Evolutionary conservation across 2,329 filamentous ascomycete genomes (phyloP), one percentile per base, ranked within the genome.

Genomic region (Akanthomyces lecanii): DNA sequence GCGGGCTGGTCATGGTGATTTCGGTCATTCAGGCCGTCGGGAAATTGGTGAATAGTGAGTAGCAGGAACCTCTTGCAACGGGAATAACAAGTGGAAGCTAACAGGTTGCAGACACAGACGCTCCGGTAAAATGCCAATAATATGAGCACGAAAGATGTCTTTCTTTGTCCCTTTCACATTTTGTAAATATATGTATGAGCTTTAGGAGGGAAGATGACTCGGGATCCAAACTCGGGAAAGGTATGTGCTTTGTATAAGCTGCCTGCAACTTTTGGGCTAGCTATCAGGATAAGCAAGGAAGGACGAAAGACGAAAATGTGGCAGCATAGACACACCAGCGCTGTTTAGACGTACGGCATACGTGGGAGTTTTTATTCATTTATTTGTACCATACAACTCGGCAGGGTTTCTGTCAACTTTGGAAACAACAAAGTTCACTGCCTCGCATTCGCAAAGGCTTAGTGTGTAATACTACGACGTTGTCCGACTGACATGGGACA

Each of bases 1-100:
- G 93, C 5, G 80, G 84, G 61, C 77, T 82, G 3, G 93, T 97
- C 63, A 92, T 97, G 89, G 81, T 80, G 14, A 93, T 96, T 51
- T 93, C 89, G 71, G 76, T 96, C 66, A 72, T 92, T 52, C 87
- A 92, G 77, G 88, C 90, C 1, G 77, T 89, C 62, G 78, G 79
- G 16, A 92, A 94, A 77, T 87, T 94, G 70, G 74, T 83, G 7
- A 74, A 73, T 64, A 79, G 81, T 82, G 65, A 68, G 77, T 75
- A 23, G 38, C 5, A 16, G 12, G 16, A 16, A 1, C 38, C 14
- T 40, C 16, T 40, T 40, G 38, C 38, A 40, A 40, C 14, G 14
- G 1, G 14, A 44, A 57, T 8, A 11, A 36, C 6, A 36, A 11
- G 8, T 36, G 33, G 25, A 59, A 44, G 45, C 53, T 62, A 10